phyloP scores from a whole-genome alignment of 2,329 filamentous ascomycete species.

The Colletotrichum sp. region DNA sequence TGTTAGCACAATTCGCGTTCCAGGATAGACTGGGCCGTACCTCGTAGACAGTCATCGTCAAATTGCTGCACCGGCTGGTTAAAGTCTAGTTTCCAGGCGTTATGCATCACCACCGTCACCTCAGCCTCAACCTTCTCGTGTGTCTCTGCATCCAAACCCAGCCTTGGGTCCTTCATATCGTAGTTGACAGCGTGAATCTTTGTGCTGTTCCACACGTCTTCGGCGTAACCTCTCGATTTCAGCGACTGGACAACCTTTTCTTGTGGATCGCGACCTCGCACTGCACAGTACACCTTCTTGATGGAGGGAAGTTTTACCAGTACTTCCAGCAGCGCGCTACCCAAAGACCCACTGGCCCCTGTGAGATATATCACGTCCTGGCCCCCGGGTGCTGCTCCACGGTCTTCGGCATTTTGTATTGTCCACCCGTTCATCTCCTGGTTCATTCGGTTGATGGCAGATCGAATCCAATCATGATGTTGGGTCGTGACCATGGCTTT shows the following conservation, averaged over 20 bases:
- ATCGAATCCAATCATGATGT: not conserved
- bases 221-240: not conserved
- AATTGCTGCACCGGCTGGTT: slow-evolving; percentile 11
- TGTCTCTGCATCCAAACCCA: not conserved
- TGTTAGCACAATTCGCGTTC: not conserved
- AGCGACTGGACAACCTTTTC: not conserved
- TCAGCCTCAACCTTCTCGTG: not conserved
- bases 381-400: not conserved
- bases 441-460: not conserved
- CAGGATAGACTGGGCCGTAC: rapidly evolving
- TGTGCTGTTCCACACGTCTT: not conserved
- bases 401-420: not conserved
- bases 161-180: not conserved
- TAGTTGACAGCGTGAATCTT: not conserved
- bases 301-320: not conserved
- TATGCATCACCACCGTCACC: slow-evolving; percentile 3
- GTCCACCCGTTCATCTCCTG: not conserved
- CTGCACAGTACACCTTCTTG: not conserved
- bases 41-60: not conserved
- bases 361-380: not conserved
- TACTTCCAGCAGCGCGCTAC: not conserved
- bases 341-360: not conserved
- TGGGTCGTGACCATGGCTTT: not conserved
- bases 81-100: slow-evolving; percentile 14
- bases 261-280: not conserved